Evolutionary conservation across 129 eudicot species (phyloP).

Genomic region (Cynara cardunculus): DNA sequence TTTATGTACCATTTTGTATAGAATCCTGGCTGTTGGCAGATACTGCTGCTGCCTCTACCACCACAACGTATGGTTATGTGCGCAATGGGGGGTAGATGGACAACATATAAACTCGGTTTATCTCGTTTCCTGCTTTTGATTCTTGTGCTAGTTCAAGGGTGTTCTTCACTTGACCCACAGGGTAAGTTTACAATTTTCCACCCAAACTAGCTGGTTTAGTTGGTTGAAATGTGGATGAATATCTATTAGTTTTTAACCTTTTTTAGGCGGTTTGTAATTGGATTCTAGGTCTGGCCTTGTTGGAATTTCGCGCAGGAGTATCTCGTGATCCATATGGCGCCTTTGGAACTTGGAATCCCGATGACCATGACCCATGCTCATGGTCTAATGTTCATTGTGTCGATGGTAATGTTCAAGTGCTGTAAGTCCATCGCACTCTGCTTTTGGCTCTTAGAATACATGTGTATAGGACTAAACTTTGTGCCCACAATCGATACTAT

Average conservation of each 20-base stretch:
- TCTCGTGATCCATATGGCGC: slow-evolving; percentile 55
- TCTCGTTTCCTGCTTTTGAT: slow-evolving; percentile 37
- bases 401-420: slow-evolving; percentile 62
- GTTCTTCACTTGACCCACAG: slow-evolving; percentile 55
- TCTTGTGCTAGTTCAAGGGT: slow-evolving; percentile 42
- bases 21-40: slow-evolving; percentile 58
- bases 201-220: not conserved
- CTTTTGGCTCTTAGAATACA: slow-evolving; percentile 1
- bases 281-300: slow-evolving; percentile 57
- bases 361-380: slow-evolving; percentile 58
- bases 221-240: not conserved
- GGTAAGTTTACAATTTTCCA: slow-evolving; percentile 38
- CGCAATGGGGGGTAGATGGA: slow-evolving; percentile 80
- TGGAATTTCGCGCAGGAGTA: slow-evolving; percentile 58
- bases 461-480: not conserved
- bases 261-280: slow-evolving; percentile 10
- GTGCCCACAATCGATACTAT: not conserved
- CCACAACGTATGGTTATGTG: slow-evolving; percentile 33
- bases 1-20: slow-evolving; percentile 34
- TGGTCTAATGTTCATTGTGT: slow-evolving; percentile 88
- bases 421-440: slow-evolving; percentile 61
- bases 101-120: slow-evolving; percentile 40
- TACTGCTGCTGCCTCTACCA: slow-evolving; percentile 46
- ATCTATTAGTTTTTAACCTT: not conserved
- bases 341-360: slow-evolving; percentile 64